Conservation (phyloP, 1,139 yeast genomes). For the Blastobotrys proliferans region DNA sequence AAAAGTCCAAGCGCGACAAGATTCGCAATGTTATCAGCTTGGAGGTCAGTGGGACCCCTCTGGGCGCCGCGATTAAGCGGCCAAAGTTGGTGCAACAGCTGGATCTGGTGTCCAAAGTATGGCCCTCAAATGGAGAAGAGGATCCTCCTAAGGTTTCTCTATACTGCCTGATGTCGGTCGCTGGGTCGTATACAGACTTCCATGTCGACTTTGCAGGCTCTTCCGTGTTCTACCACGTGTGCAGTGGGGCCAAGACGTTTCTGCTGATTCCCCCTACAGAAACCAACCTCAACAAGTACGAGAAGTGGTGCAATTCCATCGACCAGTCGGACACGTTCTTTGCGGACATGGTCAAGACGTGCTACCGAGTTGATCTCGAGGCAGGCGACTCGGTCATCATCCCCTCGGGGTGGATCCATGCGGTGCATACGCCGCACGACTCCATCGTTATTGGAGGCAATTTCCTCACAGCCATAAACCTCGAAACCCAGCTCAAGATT, state of each 20-base stretch:
- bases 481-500: slow-evolving; percentile 58
- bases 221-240: slow-evolving; percentile 80
- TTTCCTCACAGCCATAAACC: slow-evolving; percentile 61
- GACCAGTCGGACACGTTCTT: slow-evolving; percentile 66
- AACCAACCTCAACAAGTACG: slow-evolving; percentile 55
- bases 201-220: slow-evolving; percentile 93
- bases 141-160: slow-evolving; percentile 63
- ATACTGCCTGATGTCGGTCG: slow-evolving; percentile 83
- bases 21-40: slow-evolving; percentile 77
- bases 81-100: slow-evolving; percentile 64
- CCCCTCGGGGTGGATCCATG: slow-evolving; percentile 94
- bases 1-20: slow-evolving; percentile 51
- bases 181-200: slow-evolving; percentile 79
- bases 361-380: slow-evolving; percentile 59
- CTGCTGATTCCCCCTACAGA: slow-evolving; percentile 75
- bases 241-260: slow-evolving; percentile 69
- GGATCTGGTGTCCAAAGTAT: slow-evolving; percentile 67
- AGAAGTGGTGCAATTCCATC: slow-evolving; percentile 66
- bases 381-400: slow-evolving; percentile 76
- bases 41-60: slow-evolving; percentile 60
- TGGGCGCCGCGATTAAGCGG: slow-evolving; percentile 51
- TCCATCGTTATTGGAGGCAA: slow-evolving; percentile 86
- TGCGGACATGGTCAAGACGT: slow-evolving; percentile 46
- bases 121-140: slow-evolving; percentile 40
- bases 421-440: slow-evolving; percentile 79